These are phyloP conservation scores for Tylopilus sp. DNA, from an alignment of 1,284 basidiomycete species.

Conservation along the genomic window DNA sequence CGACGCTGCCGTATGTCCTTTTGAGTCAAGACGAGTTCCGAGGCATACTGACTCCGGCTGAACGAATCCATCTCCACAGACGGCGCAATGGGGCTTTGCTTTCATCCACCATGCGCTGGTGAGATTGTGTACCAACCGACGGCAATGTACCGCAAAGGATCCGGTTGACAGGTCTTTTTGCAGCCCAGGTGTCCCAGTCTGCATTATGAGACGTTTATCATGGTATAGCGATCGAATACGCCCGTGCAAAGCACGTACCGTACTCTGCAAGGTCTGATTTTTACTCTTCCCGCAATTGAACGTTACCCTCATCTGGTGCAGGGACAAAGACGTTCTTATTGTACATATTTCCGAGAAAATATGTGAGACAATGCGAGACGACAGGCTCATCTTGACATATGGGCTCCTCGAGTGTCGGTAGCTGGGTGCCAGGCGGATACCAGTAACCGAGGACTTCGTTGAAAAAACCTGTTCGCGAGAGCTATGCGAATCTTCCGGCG, in stretches of 20 bases:
- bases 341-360: not conserved
- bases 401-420: not conserved
- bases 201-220: not conserved
- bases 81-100: not conserved
- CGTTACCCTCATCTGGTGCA: no score
- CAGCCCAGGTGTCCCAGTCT: not conserved
- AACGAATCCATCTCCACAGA: not conserved
- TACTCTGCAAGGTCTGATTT: not conserved
- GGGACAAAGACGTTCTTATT: not conserved
- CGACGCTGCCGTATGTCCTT: not conserved
- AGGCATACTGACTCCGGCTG: not conserved
- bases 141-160: not conserved
- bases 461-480: not conserved
- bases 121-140: not conserved
- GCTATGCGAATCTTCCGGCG: not conserved
- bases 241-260: not conserved
- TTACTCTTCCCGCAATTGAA: no score
- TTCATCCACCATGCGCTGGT: not conserved
- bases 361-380: not conserved
- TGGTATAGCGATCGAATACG: not conserved
- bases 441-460: conserved; percentile 4
- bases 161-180: no score
- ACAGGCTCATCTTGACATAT: not conserved
- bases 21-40: not conserved
- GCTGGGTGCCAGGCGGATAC: not conserved